Conservation (phyloP, 116 monocot species). For the Zostera marina region DNA sequence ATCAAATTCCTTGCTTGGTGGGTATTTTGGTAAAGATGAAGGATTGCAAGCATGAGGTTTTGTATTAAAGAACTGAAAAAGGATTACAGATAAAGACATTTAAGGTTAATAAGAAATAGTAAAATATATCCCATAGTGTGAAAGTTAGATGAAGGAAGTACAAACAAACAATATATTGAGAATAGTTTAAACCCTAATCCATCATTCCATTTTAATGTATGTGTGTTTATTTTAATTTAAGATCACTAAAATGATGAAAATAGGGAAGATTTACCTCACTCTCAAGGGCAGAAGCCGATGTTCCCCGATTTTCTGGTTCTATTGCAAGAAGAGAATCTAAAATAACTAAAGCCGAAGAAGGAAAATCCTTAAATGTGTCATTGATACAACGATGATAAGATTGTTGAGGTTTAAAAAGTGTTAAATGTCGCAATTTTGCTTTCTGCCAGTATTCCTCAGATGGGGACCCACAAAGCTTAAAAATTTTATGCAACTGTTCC, state of each 20-base stretch:
- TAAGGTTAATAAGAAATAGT: not conserved
- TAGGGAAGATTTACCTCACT: slow-evolving; percentile 22
- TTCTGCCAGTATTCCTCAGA: slow-evolving; percentile 38
- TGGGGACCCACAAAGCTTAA: slow-evolving; percentile 57
- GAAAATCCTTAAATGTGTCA: slow-evolving; percentile 32
- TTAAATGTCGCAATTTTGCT: slow-evolving; percentile 40
- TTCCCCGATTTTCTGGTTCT: slow-evolving; percentile 30
- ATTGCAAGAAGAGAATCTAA: slow-evolving; percentile 41
- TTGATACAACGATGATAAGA: slow-evolving; percentile 24
- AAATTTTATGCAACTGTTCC: slow-evolving; percentile 51
- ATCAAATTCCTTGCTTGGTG: slow-evolving; percentile 80
- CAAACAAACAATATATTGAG: too few species aligned
- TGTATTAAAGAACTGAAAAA: slow-evolving; percentile 46
- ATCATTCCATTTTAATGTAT: too few species aligned
- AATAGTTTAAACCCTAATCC: too few species aligned
- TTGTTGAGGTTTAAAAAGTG: slow-evolving; percentile 40
- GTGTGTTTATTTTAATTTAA: too few species aligned
- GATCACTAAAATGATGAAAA: too few species aligned
- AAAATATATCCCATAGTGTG: not conserved
- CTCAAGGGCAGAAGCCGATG: slow-evolving; percentile 29
- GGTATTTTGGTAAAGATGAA: slow-evolving; percentile 58
- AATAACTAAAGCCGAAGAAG: slow-evolving; percentile 29
- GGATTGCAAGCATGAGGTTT: slow-evolving; percentile 63
- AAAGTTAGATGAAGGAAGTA: too few species aligned
- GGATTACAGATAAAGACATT: not conserved